Evolutionary conservation across 2,329 filamentous ascomycete species (phyloP).

Genomic region (Trichoderma gracile): DNA sequence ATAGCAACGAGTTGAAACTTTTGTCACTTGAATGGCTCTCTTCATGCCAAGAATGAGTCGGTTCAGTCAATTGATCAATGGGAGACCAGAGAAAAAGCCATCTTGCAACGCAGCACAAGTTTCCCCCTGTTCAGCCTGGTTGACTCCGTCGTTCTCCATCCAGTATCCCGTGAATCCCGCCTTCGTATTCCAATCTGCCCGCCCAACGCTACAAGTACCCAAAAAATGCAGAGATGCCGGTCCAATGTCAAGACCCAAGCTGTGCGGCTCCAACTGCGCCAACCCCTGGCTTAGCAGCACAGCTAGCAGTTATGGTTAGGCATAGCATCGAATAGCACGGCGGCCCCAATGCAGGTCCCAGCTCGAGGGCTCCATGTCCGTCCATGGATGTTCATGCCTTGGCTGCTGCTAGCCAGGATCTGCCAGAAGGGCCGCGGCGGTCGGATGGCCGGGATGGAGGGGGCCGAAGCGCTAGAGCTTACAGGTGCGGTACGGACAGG

Average conservation of each 20-base stretch:
- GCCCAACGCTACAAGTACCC: neutral
- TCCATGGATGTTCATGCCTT: neutral
- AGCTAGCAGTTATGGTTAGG: constrained; percentile 10
- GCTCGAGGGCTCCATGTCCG: neutral
- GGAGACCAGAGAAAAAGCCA: no score
- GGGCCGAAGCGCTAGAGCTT: constrained; percentile 21
- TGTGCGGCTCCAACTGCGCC: no score
- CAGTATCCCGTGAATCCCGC: constrained; percentile 6
- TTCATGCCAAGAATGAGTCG: no score
- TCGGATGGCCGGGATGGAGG: constrained; percentile 22
- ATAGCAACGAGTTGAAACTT: no score
- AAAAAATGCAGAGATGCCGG: neutral
- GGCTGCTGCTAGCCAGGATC: neutral
- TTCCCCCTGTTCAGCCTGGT: neutral
- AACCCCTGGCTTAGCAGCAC: no score
- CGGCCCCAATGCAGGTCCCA: constrained; percentile 14
- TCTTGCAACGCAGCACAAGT: neutral
- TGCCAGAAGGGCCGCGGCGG: constrained; percentile 8
- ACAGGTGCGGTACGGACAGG: neutral
- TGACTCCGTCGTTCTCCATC: neutral
- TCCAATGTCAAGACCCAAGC: no score
- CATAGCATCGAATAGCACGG: neutral
- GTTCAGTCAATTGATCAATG: no score
- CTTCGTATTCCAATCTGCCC: constrained; percentile 12
- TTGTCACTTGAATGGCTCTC: no score